phyloP scores from a whole-genome alignment of 2,329 filamentous ascomycete genomes.

The Fusarium marasasianum region DNA sequence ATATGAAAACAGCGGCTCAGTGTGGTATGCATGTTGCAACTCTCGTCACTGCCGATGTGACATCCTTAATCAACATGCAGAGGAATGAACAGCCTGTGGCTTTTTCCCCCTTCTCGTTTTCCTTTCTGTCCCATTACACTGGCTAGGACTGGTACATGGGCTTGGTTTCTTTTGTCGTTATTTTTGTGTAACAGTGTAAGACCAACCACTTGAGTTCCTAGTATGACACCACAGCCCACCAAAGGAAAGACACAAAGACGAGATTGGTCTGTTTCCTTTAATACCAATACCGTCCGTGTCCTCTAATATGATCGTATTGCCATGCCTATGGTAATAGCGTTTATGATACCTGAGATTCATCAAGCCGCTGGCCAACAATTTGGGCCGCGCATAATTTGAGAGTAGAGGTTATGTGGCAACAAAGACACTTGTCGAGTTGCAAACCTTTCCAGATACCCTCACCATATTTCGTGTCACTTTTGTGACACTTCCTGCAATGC shows the following conservation, averaged over 20 bases:
- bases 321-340: not conserved
- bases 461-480: not conserved
- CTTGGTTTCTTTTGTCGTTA: not conserved
- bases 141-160: not conserved
- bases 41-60: constrained; percentile 16
- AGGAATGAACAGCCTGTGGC: not conserved
- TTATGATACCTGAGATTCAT: constrained; percentile 9
- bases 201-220: not conserved
- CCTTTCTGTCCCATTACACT: not conserved
- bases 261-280: not conserved
- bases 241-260: not conserved
- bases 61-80: constrained; percentile 6
- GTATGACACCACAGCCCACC: not conserved
- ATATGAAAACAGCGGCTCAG: not conserved
- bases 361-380: not conserved
- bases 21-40: constrained; percentile 12
- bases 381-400: not conserved
- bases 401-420: constrained; percentile 2
- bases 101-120: not conserved
- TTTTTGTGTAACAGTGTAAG: not conserved
- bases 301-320: not conserved
- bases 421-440: not conserved
- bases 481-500: not conserved
- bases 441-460: not conserved
- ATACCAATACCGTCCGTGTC: not conserved